Percentiles rank a stretch among this genome's conserved stretches.
phyloP scores from a whole-genome alignment of 306 rosid species.

The Neltuma alba region DNA sequence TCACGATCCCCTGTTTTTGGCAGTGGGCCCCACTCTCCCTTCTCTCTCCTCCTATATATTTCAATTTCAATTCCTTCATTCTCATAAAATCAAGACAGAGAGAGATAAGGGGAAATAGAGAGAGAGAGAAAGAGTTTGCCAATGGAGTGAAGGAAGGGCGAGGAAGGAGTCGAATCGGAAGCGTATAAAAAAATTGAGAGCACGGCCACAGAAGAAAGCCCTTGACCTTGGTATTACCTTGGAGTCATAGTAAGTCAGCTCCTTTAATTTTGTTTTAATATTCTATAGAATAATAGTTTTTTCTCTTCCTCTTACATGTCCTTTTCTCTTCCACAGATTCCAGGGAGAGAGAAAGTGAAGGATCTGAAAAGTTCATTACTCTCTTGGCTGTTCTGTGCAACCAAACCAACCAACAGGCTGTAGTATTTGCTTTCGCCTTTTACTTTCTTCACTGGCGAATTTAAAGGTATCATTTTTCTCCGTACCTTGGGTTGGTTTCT shows the following conservation, averaged over 20 bases:
- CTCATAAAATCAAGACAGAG: background rate
- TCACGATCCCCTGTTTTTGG: slow-evolving; percentile 36
- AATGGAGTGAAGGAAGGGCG: slow-evolving; percentile 20
- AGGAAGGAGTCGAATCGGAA: background rate
- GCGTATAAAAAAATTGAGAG: background rate
- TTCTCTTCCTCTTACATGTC: slow-evolving; percentile 31
- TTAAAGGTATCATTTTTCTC: slow-evolving; percentile 45
- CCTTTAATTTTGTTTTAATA: background rate
- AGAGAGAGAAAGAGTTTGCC: background rate
- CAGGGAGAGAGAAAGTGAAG: slow-evolving; percentile 40
- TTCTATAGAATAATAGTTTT: background rate
- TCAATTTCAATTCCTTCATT: background rate
- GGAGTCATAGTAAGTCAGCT: slow-evolving; percentile 44
- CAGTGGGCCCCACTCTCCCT: slow-evolving; percentile 47
- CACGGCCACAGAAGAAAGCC: background rate
- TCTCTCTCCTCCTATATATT: slow-evolving; percentile 6
- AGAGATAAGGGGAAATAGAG: background rate
- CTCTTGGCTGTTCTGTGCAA: slow-evolving; percentile 38
- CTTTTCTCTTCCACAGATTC: slow-evolving; percentile 62
- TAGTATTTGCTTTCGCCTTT: slow-evolving; percentile 30
- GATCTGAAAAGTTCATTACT: slow-evolving; percentile 49
- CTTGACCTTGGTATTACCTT: slow-evolving; percentile 37
- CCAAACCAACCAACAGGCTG: slow-evolving; percentile 26
- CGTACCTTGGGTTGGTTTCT: slow-evolving; percentile 64
- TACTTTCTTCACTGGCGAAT: slow-evolving; percentile 44